Conservation (phyloP, 1,139 yeast genomes). For the Tardiomyces depauwii region DNA sequence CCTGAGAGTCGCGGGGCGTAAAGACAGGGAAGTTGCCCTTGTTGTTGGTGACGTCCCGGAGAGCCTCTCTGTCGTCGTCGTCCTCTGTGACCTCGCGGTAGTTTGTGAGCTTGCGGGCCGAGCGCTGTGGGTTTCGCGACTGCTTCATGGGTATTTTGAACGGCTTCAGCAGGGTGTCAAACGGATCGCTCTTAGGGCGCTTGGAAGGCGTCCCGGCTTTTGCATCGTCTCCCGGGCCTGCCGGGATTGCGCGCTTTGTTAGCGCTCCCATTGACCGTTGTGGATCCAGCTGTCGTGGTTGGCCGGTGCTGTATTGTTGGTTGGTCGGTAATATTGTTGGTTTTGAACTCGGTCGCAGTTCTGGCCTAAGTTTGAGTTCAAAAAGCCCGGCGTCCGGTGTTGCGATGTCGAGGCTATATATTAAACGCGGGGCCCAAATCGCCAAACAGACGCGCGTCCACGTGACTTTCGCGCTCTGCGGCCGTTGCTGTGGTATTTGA, state of each 20-base stretch:
- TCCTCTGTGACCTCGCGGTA: slow-evolving; percentile 9
- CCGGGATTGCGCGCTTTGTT: neutral
- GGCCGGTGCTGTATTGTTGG: no score
- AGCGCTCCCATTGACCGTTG: neutral
- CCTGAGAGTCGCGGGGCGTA: slow-evolving; percentile 11
- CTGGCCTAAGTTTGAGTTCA: no score
- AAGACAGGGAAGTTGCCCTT: slow-evolving; percentile 9
- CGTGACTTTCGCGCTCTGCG: no score
- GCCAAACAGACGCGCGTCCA: no score
- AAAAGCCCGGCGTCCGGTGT: no score
- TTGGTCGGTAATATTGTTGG: no score
- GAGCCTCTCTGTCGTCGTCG: slow-evolving; percentile 5
- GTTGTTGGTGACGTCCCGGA: slow-evolving; percentile 1
- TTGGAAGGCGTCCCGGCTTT: neutral
- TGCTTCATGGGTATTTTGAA: slow-evolving; percentile 15
- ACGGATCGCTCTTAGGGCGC: slow-evolving; percentile 7
- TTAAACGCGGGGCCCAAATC: no score
- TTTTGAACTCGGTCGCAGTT: no score
- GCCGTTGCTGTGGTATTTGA: no score
- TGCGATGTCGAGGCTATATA: no score
- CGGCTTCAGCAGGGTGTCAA: slow-evolving; percentile 15
- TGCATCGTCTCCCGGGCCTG: neutral
- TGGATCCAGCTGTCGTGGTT: no score
- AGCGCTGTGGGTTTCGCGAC: slow-evolving; percentile 7
- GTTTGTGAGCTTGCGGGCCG: slow-evolving; percentile 9